Evolutionary conservation across 2,329 filamentous ascomycete genomes (phyloP).

Genomic region (Ploettnerulaceae sp.): DNA sequence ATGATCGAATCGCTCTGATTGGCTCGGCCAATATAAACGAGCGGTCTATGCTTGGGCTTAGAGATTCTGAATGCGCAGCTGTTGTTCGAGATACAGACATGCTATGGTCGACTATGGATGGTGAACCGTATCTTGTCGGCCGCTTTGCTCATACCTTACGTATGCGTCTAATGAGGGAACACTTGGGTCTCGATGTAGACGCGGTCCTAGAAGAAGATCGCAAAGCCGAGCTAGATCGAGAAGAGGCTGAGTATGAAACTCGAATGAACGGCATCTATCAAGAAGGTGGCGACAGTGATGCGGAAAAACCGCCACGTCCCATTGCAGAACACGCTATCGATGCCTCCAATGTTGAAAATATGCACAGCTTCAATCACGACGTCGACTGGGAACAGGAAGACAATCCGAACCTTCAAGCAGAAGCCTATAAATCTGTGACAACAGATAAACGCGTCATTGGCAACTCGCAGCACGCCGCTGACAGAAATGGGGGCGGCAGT

Average conservation of each 20-base stretch:
- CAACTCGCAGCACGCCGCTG: slow-evolving; percentile 61
- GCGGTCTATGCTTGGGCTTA: slow-evolving; percentile 84
- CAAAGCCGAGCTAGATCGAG: slow-evolving; percentile 58
- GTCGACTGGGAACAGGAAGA: slow-evolving; percentile 42
- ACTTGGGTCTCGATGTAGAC: slow-evolving; percentile 92
- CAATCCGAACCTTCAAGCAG: slow-evolving; percentile 39
- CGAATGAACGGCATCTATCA: slow-evolving; percentile 61
- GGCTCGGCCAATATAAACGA: slow-evolving; percentile 99
- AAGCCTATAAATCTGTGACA: slow-evolving; percentile 35
- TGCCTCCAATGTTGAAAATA: slow-evolving; percentile 43
- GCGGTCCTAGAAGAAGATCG: slow-evolving; percentile 78
- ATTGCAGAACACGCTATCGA: slow-evolving; percentile 45
- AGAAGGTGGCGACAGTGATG: slow-evolving; percentile 38
- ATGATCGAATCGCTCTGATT: slow-evolving; percentile 89
- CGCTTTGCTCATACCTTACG: slow-evolving; percentile 90
- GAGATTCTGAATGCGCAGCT: slow-evolving; percentile 88
- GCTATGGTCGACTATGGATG: slow-evolving; percentile 87
- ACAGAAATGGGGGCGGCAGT: slow-evolving; percentile 70
- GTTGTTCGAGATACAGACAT: slow-evolving; percentile 91
- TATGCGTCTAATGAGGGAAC: slow-evolving; percentile 91
- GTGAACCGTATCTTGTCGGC: slow-evolving; percentile 81
- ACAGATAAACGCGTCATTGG: slow-evolving; percentile 53
- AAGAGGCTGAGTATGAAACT: slow-evolving; percentile 46
- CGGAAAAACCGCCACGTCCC: slow-evolving; percentile 21
- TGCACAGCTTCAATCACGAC: slow-evolving; percentile 72